Evolutionary conservation across 2,329 filamentous ascomycete species (phyloP).

Genomic region (Xylaria sp.): DNA sequence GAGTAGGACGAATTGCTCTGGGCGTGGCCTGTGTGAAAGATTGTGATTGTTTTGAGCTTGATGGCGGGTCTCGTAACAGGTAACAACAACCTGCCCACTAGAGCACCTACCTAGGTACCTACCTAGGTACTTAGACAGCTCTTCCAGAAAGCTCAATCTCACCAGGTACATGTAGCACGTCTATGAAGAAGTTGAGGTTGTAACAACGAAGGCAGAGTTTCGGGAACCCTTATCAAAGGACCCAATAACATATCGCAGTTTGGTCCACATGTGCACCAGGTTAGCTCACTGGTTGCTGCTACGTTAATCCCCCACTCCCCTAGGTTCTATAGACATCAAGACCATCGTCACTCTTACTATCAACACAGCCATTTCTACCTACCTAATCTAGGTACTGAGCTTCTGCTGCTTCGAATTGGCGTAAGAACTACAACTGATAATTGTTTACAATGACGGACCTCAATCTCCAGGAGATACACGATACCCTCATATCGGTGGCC

Average conservation of each 20-base stretch:
- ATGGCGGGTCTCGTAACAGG: constrained; percentile 30
- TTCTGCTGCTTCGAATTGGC: not conserved
- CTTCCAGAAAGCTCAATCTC: too few species aligned
- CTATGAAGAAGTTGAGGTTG: not conserved
- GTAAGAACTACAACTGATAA: not conserved
- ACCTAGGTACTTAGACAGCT: too few species aligned
- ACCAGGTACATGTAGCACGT: too few species aligned
- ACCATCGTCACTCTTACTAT: too few species aligned
- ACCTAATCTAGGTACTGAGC: too few species aligned
- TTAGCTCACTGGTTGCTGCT: not conserved
- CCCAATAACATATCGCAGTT: constrained; percentile 15
- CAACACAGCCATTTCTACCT: not conserved
- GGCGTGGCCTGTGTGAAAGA: not conserved
- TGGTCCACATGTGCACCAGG: constrained; percentile 16
- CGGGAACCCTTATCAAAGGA: not conserved
- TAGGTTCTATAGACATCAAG: not conserved
- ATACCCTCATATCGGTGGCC: constrained; percentile 64
- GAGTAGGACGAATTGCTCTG: not conserved
- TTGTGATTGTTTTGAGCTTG: constrained; percentile 19
- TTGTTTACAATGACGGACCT: constrained; percentile 56
- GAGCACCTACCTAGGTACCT: not conserved
- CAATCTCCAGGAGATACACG: constrained; percentile 66
- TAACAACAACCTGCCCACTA: too few species aligned
- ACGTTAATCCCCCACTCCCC: constrained; percentile 7
- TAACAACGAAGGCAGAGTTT: not conserved